Evolutionary conservation across 2,329 filamentous ascomycete species (phyloP), one percentile per base, ranked within the genome.

Genomic region (Apiospora pterosperma): DNA sequence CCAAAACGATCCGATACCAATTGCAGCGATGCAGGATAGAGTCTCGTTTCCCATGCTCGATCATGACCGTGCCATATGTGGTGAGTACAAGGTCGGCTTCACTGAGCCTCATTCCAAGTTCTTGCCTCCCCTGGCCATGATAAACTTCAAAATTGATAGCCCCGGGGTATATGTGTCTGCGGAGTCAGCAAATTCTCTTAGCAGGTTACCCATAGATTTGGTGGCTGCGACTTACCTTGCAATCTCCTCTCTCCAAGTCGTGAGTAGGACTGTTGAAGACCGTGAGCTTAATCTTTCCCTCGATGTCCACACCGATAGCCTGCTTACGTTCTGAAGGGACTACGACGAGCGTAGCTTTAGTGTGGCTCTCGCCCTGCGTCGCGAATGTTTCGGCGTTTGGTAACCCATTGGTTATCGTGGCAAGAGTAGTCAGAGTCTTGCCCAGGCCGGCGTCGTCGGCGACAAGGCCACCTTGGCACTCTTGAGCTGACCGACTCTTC

Each of bases 241-340:
- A 12, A 63, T 59, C 21, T 63, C 62, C 19, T 59, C 36, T 28
- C 58, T 60, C 62, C 62, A 63, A 14, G 34, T 60, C 10, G 58
- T 38, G 23, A 63, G 31, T n/a, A 63, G 25, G 11, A 63, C 62
- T 63, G 28, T 12, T 25, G 21, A 4, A n/a, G 4, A 1, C 31
- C 10, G 19, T 59, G 12, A 59, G 55, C 19, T 34, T 23, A 59
- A 14, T 16, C 31, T n/a, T 31, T 16, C 14, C 7, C 21, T 34
- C 19, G 8, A n/a, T 19, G 31, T n/a, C 42, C 6, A 3, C 19
- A 59, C 8, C 31, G 16, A 59, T 11, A 36, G 36, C 25, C 2
- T 23, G 25, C 52, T n/a, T 60, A 63, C 62, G 39, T 28, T 28
- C 62, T 14, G 62, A 63, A 21, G 62, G 62, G 6, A 63, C 44